Evolutionary conservation across 371 early-diverging fungal species (phyloP).

Genomic region (Mucor ambiguus): DNA sequence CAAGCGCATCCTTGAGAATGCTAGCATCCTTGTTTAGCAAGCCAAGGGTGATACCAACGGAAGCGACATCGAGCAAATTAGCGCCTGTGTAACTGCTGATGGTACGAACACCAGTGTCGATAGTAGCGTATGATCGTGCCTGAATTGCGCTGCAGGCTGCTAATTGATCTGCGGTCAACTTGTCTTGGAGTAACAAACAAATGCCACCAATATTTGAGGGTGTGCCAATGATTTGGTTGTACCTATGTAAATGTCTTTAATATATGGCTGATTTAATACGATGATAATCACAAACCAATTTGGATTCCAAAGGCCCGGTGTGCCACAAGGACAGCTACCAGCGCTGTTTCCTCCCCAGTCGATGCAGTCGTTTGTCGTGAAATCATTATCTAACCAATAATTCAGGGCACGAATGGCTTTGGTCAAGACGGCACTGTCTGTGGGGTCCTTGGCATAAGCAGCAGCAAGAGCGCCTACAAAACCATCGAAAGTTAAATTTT

Average conservation of each 20-base stretch:
- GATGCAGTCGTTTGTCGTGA: slow-evolving; percentile 21
- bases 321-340: slow-evolving; percentile 37
- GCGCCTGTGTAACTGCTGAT: slow-evolving; percentile 26
- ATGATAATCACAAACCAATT: slow-evolving; percentile 26
- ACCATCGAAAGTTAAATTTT: neutral
- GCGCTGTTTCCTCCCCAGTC: slow-evolving; percentile 19
- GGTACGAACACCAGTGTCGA: neutral
- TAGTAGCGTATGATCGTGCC: slow-evolving; percentile 16
- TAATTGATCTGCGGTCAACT: slow-evolving; percentile 10
- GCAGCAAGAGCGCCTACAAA: slow-evolving; percentile 8
- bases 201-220: slow-evolving; percentile 25
- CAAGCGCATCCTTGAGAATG: slow-evolving; percentile 15
- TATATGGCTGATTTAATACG: neutral
- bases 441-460: slow-evolving; percentile 4
- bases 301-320: slow-evolving; percentile 37
- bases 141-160: slow-evolving; percentile 21
- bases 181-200: slow-evolving; percentile 23
- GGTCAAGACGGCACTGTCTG: slow-evolving; percentile 6
- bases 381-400: slow-evolving; percentile 39
- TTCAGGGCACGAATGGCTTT: slow-evolving; percentile 19
- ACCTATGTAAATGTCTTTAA: neutral
- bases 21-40: slow-evolving; percentile 13
- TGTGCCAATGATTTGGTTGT: slow-evolving; percentile 26
- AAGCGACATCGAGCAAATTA: slow-evolving; percentile 31
- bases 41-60: slow-evolving; percentile 27